phyloP scores from a whole-genome alignment of 352 stramenopile genomes.

The Phytopythium montanum region DNA sequence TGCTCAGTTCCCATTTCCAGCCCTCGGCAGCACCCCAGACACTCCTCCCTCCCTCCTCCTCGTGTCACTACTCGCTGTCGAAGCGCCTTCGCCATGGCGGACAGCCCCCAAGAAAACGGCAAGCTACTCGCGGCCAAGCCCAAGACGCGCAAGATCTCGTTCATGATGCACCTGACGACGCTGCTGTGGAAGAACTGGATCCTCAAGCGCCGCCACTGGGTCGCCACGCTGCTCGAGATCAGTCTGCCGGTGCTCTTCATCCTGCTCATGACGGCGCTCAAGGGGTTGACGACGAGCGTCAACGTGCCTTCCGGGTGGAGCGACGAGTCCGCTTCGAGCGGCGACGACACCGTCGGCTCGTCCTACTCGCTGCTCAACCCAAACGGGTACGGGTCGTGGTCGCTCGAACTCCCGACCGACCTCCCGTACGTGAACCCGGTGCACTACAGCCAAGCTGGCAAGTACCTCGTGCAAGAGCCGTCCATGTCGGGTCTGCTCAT shows the following conservation, averaged over 20 bases:
- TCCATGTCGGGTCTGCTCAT: constrained; percentile 52
- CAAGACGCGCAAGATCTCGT: background rate
- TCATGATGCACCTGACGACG: constrained; percentile 8
- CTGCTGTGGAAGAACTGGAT: constrained; percentile 77
- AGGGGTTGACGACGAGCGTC: constrained; percentile 42
- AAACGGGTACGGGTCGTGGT: background rate
- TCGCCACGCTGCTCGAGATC: constrained; percentile 53
- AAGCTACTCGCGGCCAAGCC: too few relatives aligned
- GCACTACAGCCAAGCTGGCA: constrained; percentile 5
- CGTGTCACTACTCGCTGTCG: background rate
- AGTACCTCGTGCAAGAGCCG: constrained; percentile 43
- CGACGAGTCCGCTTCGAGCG: constrained; percentile 10
- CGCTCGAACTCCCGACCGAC: constrained; percentile 6
- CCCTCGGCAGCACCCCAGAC: background rate
- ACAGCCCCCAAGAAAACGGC: background rate
- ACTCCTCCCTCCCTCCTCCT: background rate
- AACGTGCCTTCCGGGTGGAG: constrained; percentile 62
- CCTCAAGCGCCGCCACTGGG: constrained; percentile 62
- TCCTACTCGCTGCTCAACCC: constrained; percentile 24
- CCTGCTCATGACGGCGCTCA: constrained; percentile 35
- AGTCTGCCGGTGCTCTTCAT: constrained; percentile 59
- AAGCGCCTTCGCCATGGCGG: background rate
- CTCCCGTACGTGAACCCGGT: background rate
- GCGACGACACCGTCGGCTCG: constrained; percentile 13
- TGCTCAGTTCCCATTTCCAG: constrained; percentile 1